These are phyloP conservation scores for Nelumbo lutea DNA, from an alignment of 164 flowering plant species.

Conservation along the genomic window DNA sequence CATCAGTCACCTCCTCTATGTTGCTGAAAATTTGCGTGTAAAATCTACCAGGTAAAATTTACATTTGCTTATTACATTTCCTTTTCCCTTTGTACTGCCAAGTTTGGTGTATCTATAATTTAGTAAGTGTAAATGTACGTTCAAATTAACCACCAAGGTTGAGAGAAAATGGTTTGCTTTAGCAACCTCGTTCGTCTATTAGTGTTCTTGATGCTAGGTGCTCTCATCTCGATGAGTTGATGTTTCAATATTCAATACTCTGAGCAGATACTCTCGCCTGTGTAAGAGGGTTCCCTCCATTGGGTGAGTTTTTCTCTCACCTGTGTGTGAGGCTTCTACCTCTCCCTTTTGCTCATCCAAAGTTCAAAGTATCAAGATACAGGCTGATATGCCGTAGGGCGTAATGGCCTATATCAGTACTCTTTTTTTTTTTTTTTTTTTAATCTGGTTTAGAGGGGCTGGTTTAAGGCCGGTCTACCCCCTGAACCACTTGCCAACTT, in stretches of 20 bases:
- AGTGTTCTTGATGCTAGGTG: background rate
- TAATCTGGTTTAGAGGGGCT: no score
- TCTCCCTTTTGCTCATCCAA: no score
- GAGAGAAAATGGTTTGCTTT: background rate
- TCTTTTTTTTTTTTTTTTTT: no score
- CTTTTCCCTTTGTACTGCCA: conserved; percentile 5
- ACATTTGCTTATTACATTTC: background rate
- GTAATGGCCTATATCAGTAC: no score
- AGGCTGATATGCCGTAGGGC: no score
- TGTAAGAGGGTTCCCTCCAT: no score
- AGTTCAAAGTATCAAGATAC: no score
- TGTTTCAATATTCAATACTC: background rate
- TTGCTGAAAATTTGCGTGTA: conserved; percentile 77
- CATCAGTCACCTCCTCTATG: conserved; percentile 85
- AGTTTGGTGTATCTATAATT: conserved; percentile 16
- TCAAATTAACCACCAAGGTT: background rate
- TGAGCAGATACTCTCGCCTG: no score
- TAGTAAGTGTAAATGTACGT: conserved; percentile 30
- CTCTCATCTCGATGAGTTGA: background rate
- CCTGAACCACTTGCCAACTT: no score
- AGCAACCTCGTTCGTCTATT: background rate
- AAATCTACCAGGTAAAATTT: conserved; percentile 23
- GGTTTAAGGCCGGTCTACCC: no score
- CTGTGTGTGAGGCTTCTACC: no score
- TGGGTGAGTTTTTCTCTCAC: no score